Base-by-base conservation (phyloP, 2,329 filamentous ascomycete genomes). In the Epichloe baconii region DNA sequence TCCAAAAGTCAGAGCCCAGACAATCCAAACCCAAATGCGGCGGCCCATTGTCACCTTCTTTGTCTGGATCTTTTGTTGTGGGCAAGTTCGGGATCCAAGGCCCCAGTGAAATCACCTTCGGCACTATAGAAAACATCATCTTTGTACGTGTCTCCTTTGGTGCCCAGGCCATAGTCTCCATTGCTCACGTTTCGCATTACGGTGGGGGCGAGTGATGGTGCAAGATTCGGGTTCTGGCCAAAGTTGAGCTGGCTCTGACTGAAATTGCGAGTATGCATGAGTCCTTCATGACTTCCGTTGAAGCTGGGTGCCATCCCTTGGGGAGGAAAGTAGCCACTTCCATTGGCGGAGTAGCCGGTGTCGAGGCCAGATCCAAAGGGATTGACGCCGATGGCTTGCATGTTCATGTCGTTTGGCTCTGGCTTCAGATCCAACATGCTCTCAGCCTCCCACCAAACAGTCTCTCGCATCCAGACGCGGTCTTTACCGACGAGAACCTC, bases 401-500 rank as follows among this genome's bases (percentile, higher is more conserved):
- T 53, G 44, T 52, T 50, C 38, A 47, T 34, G 38, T 52, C 35
- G 19, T 67, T 66, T 41, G 81, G 78, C 49, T 77, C 73, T 1
- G 83, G 80, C 67, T 93, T 91, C 60, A 94, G 75, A 62, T 98
- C 93, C 31, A 97, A 82, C 86, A 96, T 95, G 54, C 80, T 87
- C 70, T 98, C 93, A 5, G 90, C 91, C 68, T 97, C 91, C 91
- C 91, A 97, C 91, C 93, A 98, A 2, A 90, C 86, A 52, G 74
- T 78, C 68, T 98, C 93, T 47, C 91, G 81, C 73, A 97, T 90
- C 93, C 93, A 98, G 42, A 98, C 82, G 35, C 93, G 86, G 66
- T 97, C 89, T 52, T 82, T 83, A 51, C 93, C 93, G 35, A 97
- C 75, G 5, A 95, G 82, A 2, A 97, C 89, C 68, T 97, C 93